phyloP scores from a whole-genome alignment of 1,284 basidiomycete species.

The Tetrapyrgos nigripes region DNA sequence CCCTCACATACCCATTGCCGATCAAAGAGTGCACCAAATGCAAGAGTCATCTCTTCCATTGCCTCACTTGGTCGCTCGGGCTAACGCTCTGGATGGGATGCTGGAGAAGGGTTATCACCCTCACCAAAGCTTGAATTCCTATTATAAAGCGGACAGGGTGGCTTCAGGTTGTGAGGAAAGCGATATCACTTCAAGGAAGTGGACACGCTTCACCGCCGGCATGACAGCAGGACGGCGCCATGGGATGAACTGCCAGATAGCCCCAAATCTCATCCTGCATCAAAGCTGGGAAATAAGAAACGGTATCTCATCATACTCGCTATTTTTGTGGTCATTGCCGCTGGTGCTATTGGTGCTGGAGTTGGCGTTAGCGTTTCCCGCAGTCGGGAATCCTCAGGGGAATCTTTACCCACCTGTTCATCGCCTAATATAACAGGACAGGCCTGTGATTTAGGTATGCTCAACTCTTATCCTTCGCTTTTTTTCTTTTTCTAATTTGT shows the following conservation, averaged over 20 bases:
- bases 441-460: conserved; percentile 61
- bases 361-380: conserved; percentile 45
- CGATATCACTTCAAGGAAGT: conserved; percentile 2
- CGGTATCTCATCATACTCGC: conserved; percentile 35
- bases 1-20: conserved; percentile 47
- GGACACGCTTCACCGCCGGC: neutral
- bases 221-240: neutral
- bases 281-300: conserved; percentile 28
- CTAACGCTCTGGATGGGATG: conserved; percentile 51
- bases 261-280: conserved; percentile 1
- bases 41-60: conserved; percentile 54
- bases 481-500: conserved; percentile 3
- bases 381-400: conserved; percentile 24
- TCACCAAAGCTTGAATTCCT: conserved; percentile 46
- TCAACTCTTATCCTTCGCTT: neutral
- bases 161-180: conserved; percentile 29
- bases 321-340: conserved; percentile 41
- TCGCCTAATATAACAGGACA: conserved; percentile 49
- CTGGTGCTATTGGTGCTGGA: conserved; percentile 44
- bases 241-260: neutral
- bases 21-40: conserved; percentile 46
- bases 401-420: conserved; percentile 40
- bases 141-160: conserved; percentile 26
- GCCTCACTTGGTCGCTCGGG: conserved; percentile 58
- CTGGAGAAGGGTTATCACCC: conserved; percentile 61